phyloP scores from a whole-genome alignment of 2,329 filamentous ascomycete species.

The Exophiala lecanii-corni region DNA sequence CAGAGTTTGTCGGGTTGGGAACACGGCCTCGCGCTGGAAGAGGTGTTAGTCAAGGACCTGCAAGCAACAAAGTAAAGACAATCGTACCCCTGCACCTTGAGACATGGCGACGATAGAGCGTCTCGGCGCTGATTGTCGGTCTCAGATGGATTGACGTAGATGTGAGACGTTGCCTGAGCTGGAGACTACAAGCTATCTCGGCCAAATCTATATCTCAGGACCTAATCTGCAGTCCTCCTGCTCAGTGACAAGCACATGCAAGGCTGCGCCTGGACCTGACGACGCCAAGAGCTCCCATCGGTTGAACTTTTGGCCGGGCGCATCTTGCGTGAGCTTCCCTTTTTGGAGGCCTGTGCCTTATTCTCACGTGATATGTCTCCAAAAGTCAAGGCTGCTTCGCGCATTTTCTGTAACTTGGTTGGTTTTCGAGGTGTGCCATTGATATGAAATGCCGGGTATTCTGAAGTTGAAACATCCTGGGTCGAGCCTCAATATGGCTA shows the following conservation, averaged over 20 bases:
- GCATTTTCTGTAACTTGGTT: slow-evolving; percentile 1
- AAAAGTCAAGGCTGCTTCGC: background rate
- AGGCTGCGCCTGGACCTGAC: slow-evolving; percentile 9
- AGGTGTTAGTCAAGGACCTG: slow-evolving; percentile 45
- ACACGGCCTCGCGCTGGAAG: slow-evolving; percentile 74
- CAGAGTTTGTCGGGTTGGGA: slow-evolving; percentile 94
- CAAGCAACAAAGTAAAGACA: background rate
- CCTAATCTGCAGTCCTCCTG: too few relatives aligned
- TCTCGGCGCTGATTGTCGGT: slow-evolving; percentile 28
- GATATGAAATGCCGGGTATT: slow-evolving; percentile 20
- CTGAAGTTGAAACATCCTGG: slow-evolving; percentile 9
- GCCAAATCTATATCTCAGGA: too few relatives aligned
- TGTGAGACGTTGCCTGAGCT: too few relatives aligned
- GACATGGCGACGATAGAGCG: slow-evolving; percentile 26
- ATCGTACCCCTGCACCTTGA: slow-evolving; percentile 16
- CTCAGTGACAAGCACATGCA: slow-evolving; percentile 10
- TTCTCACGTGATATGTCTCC: too few relatives aligned
- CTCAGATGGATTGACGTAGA: too few relatives aligned
- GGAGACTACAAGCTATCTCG: too few relatives aligned
- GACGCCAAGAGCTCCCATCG: slow-evolving; percentile 15
- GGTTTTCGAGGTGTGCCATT: background rate
- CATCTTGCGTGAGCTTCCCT: slow-evolving; percentile 4
- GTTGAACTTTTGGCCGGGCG: background rate
- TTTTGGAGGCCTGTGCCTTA: background rate
- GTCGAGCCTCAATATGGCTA: slow-evolving; percentile 14